phyloP scores from a whole-genome alignment of 306 rosid species.

The Cicer yamashitae region DNA sequence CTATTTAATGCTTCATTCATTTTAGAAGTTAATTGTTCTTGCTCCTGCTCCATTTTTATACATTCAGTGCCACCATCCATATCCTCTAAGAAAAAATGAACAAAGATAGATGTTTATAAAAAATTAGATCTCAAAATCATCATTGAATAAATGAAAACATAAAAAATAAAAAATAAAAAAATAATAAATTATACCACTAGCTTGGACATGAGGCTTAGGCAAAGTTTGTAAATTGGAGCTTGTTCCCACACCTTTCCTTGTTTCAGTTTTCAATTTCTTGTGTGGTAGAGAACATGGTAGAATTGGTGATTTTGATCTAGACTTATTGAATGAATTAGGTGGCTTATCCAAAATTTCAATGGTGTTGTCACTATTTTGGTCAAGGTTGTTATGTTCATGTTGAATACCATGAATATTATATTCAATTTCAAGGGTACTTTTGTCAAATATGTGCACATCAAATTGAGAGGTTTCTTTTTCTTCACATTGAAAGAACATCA shows the following conservation, averaged over 20 bases:
- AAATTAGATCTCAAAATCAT: neutral
- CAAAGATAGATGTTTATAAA: neutral
- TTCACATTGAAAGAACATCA: conserved; percentile 2
- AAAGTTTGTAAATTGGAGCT: conserved; percentile 3
- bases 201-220: conserved; percentile 4
- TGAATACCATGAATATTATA: neutral
- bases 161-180: neutral
- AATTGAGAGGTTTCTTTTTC: neutral
- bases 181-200: neutral
- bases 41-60: neutral
- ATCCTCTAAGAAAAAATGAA: conserved; percentile 8
- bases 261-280: conserved; percentile 11
- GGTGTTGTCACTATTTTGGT: neutral
- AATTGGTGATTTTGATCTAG: neutral
- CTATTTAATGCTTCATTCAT: neutral
- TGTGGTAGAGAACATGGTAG: neutral
- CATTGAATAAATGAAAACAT: neutral
- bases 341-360: conserved; percentile 4
- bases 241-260: neutral
- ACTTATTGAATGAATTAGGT: neutral
- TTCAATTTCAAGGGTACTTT: conserved; percentile 1
- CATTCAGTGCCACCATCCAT: neutral
- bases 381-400: neutral
- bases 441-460: neutral
- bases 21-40: neutral